These are phyloP conservation scores for Hemileia vastatrix DNA, from an alignment of 1,284 basidiomycete species.

Conservation along the genomic window DNA sequence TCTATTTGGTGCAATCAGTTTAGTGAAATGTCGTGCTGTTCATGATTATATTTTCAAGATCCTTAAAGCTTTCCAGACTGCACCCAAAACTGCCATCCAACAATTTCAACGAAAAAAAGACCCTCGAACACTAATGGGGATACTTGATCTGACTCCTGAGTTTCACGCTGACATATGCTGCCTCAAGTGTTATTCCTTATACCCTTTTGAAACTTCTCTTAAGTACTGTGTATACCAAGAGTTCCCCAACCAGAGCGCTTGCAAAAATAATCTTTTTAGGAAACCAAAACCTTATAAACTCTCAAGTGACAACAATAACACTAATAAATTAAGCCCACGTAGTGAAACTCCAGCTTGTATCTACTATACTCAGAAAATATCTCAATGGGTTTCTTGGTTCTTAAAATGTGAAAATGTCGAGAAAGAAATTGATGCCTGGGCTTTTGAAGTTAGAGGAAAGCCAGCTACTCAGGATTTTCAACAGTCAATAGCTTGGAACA, in stretches of 20 bases:
- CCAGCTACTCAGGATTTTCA: neutral
- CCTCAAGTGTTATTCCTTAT: too few relatives aligned
- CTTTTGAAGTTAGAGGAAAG: neutral
- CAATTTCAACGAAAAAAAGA: too few relatives aligned
- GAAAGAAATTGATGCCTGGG: constrained; percentile 5
- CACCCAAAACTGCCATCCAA: too few relatives aligned
- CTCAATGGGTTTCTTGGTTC: constrained; percentile 4
- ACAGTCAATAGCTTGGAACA: constrained; percentile 5
- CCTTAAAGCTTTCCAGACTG: too few relatives aligned
- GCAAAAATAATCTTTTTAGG: constrained; percentile 3
- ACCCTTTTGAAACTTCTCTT: too few relatives aligned
- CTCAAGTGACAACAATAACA: neutral
- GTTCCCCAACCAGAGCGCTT: neutral
- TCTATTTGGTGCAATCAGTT: too few relatives aligned
- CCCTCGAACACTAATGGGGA: too few relatives aligned
- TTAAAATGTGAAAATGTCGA: neutral
- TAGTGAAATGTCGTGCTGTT: too few relatives aligned
- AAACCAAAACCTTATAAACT: neutral
- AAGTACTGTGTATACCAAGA: neutral
- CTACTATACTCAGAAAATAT: constrained; percentile 3
- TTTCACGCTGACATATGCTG: too few relatives aligned
- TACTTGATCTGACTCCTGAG: too few relatives aligned
- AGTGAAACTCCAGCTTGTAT: constrained; percentile 4
- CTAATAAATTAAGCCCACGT: too few relatives aligned
- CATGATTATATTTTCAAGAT: too few relatives aligned